These are phyloP conservation scores for Microbotryomycetes sp. DNA, from an alignment of 1,284 basidiomycete genomes.

Conservation along the genomic window DNA sequence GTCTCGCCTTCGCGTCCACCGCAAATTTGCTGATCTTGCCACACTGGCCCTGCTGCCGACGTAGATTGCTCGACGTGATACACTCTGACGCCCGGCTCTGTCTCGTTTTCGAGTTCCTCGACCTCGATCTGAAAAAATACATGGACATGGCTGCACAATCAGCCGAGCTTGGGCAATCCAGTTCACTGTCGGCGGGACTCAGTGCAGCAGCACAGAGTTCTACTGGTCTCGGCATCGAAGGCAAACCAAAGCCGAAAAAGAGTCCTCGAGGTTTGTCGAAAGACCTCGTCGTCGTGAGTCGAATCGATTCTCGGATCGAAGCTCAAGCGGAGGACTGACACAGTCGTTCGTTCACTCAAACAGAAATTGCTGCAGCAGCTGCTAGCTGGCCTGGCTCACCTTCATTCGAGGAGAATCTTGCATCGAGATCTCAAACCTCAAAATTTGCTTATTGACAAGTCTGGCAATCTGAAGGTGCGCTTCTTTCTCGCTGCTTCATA, in stretches of 20 bases:
- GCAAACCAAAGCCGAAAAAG: conserved; percentile 40
- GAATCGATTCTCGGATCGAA: neutral
- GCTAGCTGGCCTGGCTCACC: conserved; percentile 81
- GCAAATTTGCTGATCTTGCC: neutral
- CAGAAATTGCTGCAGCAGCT: conserved; percentile 85
- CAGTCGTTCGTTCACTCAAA: neutral
- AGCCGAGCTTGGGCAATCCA: conserved; percentile 16
- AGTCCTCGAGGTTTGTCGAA: conserved; percentile 20
- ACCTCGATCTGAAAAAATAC: conserved; percentile 91
- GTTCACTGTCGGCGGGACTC: neutral
- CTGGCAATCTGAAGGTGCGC: conserved; percentile 69
- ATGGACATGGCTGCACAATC: conserved; percentile 59
- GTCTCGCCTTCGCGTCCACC: neutral
- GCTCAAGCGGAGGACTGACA: neutral
- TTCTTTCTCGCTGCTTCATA: neutral
- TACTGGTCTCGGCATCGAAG: conserved; percentile 57
- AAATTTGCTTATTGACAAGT: conserved; percentile 87
- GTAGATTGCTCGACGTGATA: conserved; percentile 87
- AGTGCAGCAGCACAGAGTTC: conserved; percentile 37
- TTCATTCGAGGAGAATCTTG: conserved; percentile 91
- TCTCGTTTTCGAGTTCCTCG: conserved; percentile 92
- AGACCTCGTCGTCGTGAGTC: conserved; percentile 24
- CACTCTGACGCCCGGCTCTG: conserved; percentile 96
- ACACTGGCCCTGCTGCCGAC: neutral
- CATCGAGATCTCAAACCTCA: conserved; percentile 98